Percentiles rank a stretch among this genome's conserved stretches.
These are phyloP conservation scores for Solanum appendiculatum DNA, from an alignment of 257 asterid genomes.

Conservation along the genomic window DNA sequence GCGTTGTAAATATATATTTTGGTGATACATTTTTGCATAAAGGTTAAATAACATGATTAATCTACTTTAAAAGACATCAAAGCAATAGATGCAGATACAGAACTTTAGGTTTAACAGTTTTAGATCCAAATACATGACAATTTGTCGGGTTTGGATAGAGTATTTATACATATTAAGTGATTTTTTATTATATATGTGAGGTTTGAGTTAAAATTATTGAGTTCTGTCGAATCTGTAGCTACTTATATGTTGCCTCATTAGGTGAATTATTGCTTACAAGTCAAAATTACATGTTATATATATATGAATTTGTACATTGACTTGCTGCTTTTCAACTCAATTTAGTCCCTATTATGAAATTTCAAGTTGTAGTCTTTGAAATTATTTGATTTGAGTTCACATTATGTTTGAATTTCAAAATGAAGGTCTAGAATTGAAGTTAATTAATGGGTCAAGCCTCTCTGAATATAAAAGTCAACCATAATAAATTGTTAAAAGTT, in stretches of 20 bases:
- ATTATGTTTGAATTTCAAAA: neutral
- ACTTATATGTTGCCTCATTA: neutral
- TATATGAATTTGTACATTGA: neutral
- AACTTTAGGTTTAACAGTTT: neutral
- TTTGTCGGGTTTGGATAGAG: neutral
- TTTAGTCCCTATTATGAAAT: neutral
- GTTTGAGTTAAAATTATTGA: neutral
- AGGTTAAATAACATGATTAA: neutral
- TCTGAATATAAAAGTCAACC: neutral
- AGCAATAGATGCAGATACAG: neutral
- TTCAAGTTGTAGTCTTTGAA: neutral
- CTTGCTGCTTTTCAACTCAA: neutral
- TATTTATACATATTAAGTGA: neutral
- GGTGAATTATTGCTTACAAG: neutral
- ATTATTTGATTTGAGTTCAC: neutral
- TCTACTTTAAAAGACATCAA: neutral
- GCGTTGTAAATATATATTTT: no score
- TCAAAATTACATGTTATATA: neutral
- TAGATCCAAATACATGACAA: neutral
- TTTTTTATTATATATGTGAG: fast-evolving
- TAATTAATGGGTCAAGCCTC: neutral
- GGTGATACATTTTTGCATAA: neutral
- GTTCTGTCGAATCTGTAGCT: fast-evolving
- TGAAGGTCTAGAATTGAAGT: neutral
- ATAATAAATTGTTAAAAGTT: neutral